Evolutionary conservation across 78 protist species (phyloP).

Genomic region (Dictyostelium discoideum): dicty_2.7 NC_007088.5:5550501-5551000

Average conservation of each 20-base stretch:
- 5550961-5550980: conserved; percentile 1
- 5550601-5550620: conserved; percentile 34
- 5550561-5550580: conserved; percentile 8
- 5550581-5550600: conserved; percentile 40
- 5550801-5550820: conserved; percentile 1
- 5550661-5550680: conserved; percentile 34
- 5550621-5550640: background rate
- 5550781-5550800: background rate
- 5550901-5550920: conserved; percentile 8
- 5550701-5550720: conserved; percentile 36
- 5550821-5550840: background rate
- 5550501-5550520: background rate
- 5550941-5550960: background rate
- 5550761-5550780: background rate
- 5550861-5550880: conserved; percentile 12
- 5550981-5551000: conserved; percentile 16
- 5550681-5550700: conserved; percentile 47
- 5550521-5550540: background rate
- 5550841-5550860: conserved; percentile 21
- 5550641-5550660: background rate
- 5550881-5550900: background rate
- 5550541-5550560: background rate
- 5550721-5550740: background rate
- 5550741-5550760: background rate
- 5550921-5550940: conserved; percentile 33